phyloP scores from a whole-genome alignment of 805 yeast genomes.

The Wickerhamiella occidentalis region DNA sequence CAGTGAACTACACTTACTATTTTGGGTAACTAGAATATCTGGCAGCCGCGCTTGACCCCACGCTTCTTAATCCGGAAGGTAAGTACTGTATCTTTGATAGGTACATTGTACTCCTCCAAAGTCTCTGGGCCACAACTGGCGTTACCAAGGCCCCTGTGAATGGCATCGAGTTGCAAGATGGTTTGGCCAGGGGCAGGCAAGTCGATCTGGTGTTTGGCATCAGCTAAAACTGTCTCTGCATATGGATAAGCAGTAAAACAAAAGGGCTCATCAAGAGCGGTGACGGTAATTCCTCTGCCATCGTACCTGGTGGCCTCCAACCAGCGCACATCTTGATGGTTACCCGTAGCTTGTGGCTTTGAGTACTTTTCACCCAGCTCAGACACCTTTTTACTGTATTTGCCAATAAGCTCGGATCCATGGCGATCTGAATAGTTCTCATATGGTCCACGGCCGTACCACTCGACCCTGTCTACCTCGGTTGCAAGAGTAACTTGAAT shows the following conservation, averaged over 20 bases:
- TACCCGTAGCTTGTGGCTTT: conserved; percentile 31
- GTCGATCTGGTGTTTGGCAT: conserved; percentile 23
- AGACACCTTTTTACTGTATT: conserved; percentile 15
- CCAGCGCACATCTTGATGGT: conserved; percentile 29
- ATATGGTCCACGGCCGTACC: conserved; percentile 31
- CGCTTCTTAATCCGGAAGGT: conserved; percentile 4
- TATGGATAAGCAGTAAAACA: conserved; percentile 15
- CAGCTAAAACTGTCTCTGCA: conserved; percentile 14
- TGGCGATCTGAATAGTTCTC: conserved; percentile 30
- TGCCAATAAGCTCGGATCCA: conserved; percentile 24
- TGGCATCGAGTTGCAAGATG: conserved; percentile 22
- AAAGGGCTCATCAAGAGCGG: conserved; percentile 9
- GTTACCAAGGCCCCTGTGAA: conserved; percentile 24
- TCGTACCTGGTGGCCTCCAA: conserved; percentile 12
- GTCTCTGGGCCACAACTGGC: conserved; percentile 26
- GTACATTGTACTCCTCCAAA: conserved; percentile 16
- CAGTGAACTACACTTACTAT: neutral
- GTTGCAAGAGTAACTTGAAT: conserved; percentile 25
- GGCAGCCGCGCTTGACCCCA: conserved; percentile 3
- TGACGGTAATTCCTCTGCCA: conserved; percentile 10
- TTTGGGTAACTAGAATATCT: neutral
- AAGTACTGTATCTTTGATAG: neutral
- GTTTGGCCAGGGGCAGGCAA: conserved; percentile 14
- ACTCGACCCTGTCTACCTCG: conserved; percentile 19
- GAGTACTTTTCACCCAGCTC: conserved; percentile 25